phyloP scores from a whole-genome alignment of 305 asterid genomes.

The Fraxinus dipetala region DNA sequence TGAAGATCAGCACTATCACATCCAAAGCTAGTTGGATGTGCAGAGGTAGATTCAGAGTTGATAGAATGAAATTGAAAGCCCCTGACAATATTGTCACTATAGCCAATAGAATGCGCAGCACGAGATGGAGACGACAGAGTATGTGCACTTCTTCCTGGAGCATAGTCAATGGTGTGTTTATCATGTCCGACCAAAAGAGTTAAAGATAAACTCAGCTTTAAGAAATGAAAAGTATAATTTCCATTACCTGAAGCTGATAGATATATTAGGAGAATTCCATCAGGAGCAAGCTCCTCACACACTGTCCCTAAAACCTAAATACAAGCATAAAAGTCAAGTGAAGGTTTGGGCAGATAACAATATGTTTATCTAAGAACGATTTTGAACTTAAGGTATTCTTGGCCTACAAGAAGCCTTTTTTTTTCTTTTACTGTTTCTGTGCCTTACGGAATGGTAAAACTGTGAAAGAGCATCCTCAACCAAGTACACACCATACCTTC shows the following conservation, averaged over 20 bases:
- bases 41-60: conserved; percentile 45
- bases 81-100: conserved; percentile 46
- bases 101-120: conserved; percentile 47
- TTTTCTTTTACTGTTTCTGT: background rate
- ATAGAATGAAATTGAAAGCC: conserved; percentile 57
- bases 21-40: conserved; percentile 37
- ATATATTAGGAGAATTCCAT: conserved; percentile 78
- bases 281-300: conserved; percentile 91
- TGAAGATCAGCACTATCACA: conserved; percentile 38
- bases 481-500: background rate
- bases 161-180: conserved; percentile 21
- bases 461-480: background rate
- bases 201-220: conserved; percentile 16
- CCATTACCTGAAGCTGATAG: conserved; percentile 71
- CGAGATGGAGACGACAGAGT: conserved; percentile 52
- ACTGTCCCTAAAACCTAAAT: conserved; percentile 81
- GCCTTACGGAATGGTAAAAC: background rate
- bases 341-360: conserved; percentile 22
- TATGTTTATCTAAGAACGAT: conserved; percentile 2
- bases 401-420: conserved; percentile 1
- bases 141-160: conserved; percentile 54
- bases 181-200: conserved; percentile 23
- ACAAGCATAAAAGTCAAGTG: conserved; percentile 25
- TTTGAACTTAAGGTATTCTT: conserved; percentile 14
- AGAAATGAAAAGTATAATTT: conserved; percentile 25